Conservation (phyloP, 1,139 yeast species). For the Lodderomyces oxycetoniae region DNA sequence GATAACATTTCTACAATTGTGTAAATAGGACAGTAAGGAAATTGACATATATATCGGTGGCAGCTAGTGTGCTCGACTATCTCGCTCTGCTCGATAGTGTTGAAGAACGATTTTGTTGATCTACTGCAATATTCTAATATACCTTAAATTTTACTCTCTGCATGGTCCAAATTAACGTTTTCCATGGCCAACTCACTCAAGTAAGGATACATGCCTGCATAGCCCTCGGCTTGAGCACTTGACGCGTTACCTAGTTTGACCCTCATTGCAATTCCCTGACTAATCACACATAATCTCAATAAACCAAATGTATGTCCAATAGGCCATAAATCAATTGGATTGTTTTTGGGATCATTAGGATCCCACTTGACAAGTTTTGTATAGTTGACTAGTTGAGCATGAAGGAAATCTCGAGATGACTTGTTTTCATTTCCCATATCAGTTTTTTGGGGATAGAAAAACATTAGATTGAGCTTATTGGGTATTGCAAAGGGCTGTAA, state of each 20-base stretch:
- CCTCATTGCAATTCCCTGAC: conserved; percentile 67
- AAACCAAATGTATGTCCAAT: conserved; percentile 60
- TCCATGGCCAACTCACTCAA: conserved; percentile 38
- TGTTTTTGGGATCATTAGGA: conserved; percentile 28
- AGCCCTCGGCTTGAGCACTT: conserved; percentile 48
- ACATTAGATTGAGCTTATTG: conserved; percentile 24
- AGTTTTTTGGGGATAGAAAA: conserved; percentile 29
- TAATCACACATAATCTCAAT: conserved; percentile 54
- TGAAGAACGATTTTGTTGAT: too few relatives aligned
- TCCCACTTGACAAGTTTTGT: conserved; percentile 26
- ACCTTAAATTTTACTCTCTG: conserved; percentile 1
- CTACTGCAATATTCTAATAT: neutral
- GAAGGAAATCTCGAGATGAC: conserved; percentile 22
- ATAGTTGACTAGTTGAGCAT: conserved; percentile 22
- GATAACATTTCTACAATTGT: too few relatives aligned
- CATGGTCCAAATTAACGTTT: conserved; percentile 11
- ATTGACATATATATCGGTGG: too few relatives aligned
- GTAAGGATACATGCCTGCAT: conserved; percentile 40
- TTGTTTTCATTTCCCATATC: conserved; percentile 35
- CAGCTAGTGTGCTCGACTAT: too few relatives aligned
- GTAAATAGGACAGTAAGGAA: too few relatives aligned
- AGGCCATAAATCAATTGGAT: conserved; percentile 45
- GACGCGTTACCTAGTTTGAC: conserved; percentile 56
- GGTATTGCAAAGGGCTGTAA: conserved; percentile 56
- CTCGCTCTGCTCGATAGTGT: too few relatives aligned